phyloP scores from a whole-genome alignment of 2,329 filamentous ascomycete genomes.

The Diplodia seriata region DNA sequence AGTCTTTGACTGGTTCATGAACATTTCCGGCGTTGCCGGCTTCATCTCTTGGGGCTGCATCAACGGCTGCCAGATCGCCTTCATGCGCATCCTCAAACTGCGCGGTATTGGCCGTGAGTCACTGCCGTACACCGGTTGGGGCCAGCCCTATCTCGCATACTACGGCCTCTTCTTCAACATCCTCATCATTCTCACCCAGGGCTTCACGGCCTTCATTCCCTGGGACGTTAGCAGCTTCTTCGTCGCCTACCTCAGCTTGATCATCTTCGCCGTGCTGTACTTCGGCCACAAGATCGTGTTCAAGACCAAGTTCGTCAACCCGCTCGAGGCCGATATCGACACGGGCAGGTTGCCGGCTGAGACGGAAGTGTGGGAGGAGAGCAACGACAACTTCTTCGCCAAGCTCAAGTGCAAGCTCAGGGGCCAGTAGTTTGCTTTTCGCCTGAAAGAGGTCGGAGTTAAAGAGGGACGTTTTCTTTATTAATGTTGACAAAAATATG shows the following conservation, averaged over 20 bases:
- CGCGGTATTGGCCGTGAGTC: conserved; percentile 49
- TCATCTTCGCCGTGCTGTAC: conserved; percentile 59
- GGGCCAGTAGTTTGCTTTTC: not conserved
- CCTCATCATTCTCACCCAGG: conserved; percentile 51
- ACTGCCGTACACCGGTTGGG: conserved; percentile 48
- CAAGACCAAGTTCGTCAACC: conserved; percentile 49
- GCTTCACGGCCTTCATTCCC: conserved; percentile 51
- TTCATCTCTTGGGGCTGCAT: conserved; percentile 52
- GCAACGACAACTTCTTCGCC: conserved; percentile 27
- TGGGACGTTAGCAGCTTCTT: conserved; percentile 48
- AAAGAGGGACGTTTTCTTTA: not conserved
- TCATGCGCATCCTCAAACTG: conserved; percentile 47
- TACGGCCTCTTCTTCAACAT: conserved; percentile 49
- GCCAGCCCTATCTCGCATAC: conserved; percentile 45
- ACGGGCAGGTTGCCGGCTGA: conserved; percentile 45
- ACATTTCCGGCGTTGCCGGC: conserved; percentile 50
- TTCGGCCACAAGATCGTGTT: conserved; percentile 62
- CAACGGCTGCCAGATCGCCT: conserved; percentile 48
- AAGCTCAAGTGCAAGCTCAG: conserved; percentile 26
- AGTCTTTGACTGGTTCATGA: conserved; percentile 61
- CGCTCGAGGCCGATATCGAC: conserved; percentile 52
- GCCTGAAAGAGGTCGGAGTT: not conserved
- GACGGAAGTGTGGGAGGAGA: conserved; percentile 34
- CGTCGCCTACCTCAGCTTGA: conserved; percentile 49
- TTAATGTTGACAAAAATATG: not conserved